Evolutionary conservation across 208 protist species (phyloP), one percentile per base, ranked within the genome.

Genomic region (Wallacemonas sp.): DNA sequence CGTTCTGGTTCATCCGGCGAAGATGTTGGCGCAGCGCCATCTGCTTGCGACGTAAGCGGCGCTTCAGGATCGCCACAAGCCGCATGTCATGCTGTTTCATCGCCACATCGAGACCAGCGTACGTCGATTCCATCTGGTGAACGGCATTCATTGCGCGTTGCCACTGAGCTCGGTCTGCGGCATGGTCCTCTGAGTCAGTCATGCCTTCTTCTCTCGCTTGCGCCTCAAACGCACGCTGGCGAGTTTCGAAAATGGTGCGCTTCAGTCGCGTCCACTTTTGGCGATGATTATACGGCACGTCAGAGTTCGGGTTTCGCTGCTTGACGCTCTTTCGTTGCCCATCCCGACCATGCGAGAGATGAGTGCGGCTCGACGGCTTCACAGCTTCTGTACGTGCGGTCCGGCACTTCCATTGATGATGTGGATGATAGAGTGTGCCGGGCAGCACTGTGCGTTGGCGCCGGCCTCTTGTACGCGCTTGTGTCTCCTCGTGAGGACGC

Each of bases 271-370:
- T 80, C 31, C 75, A 70, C 14, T 39, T 72, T 2, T 64, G 55
- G n/a, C 76, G 64, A 47, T 83, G 69, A 55, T 87, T 87, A 27
- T 76, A 78, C 9, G 70, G 62, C 2, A 49, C 42, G 15, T 1
- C 15, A 2, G 60, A 19, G 21, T 80, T 60, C 1, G 80, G 77
- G 58, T 86, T 66, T 1, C 41, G n/a, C 42, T 59, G 67, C 51
- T 82, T 86, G 5, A 24, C 53, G 33, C 51, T 17, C 42, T 24
- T 55, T 2, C 4, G 15, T n/a, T 22, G n/a, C n/a, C n/a, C n/a
- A n/a, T n/a, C n/a, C n/a, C n/a, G n/a, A n/a, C n/a, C n/a, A n/a
- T n/a, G n/a, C n/a, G n/a, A n/a, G n/a, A n/a, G n/a, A n/a, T n/a
- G n/a, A n/a, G n/a, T n/a, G n/a, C n/a, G n/a, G n/a, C n/a, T n/a